Evolutionary conservation across 345 rosid species (phyloP), one percentile per base, ranked within the genome.

Genomic region (Aquilaria malaccensis): DNA sequence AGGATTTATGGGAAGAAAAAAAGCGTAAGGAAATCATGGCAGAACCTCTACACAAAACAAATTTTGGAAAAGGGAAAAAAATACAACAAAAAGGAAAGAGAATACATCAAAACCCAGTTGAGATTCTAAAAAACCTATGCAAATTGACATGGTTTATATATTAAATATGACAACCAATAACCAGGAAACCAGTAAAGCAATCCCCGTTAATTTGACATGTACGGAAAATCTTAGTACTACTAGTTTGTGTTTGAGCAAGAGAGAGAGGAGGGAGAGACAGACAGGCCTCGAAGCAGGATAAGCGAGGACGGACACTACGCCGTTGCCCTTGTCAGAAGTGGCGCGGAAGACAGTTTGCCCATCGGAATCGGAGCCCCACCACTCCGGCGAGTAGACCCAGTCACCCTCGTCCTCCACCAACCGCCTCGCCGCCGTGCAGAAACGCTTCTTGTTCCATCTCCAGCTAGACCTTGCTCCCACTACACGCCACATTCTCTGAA

Each of bases 221-320:
- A 37, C 2, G 43, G 5, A 9, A 37, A 37, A 9, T 37, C 7
- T 37, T 37, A 37, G 7, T 9, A 9, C 43, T 3, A 37, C 37
- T 45, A n/a, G 22, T 13, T 13, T 48, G 45, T 7, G 13, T 11
- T 49, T 10, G 33, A 9, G 30, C 11, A 11, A 57, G 52, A 45
- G 1, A 4, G 59, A 22, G 32, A 50, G 37, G 43, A 29, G 15
- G 43, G 46, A 49, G 55, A 43, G 58, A 85, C 91, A 77, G 43
- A 93, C 98, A 7, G 98, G 98, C 54, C 67, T 76, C 33, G 98
- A 93, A 67, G 85, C 76, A 69, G 97, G 90, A 57, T 77, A 77
- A 0, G 94, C 78, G 30, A 81, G 70, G 30, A 93, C 94, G 0
- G 98, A 93, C 49, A 93, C 87, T 69, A 81, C 60, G 73, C 98